Conservation (phyloP, 352 stramenopile genomes). For the Pythium dissotocum region DNA sequence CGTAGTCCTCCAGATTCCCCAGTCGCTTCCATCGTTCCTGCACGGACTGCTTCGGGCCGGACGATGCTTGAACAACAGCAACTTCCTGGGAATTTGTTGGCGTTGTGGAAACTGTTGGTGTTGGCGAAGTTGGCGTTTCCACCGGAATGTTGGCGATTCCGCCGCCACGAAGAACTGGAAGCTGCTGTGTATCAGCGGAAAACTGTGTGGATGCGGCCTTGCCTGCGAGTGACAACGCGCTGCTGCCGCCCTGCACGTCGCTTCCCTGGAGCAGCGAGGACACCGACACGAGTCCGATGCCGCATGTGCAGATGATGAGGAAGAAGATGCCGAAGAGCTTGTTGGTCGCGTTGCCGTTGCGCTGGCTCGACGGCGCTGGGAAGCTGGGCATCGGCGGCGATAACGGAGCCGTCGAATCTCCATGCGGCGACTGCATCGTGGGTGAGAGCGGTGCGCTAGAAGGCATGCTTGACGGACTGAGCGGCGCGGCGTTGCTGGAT, state of each 20-base stretch:
- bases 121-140: conserved; percentile 4
- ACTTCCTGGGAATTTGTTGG: neutral
- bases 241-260: neutral
- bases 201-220: conserved; percentile 17
- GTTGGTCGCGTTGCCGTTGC: conserved; percentile 14
- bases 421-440: neutral
- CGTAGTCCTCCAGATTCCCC: conserved; percentile 34
- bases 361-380: conserved; percentile 6
- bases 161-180: conserved; percentile 6
- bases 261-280: conserved; percentile 52
- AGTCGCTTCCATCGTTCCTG: conserved; percentile 24
- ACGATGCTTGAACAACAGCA: neutral
- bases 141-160: neutral
- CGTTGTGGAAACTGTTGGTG: conserved; percentile 2
- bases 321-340: conserved; percentile 33
- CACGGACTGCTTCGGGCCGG: conserved; percentile 6
- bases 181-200: conserved; percentile 3
- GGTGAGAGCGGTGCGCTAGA: conserved; percentile 10
- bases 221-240: neutral
- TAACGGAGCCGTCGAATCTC: neutral
- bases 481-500: conserved; percentile 9
- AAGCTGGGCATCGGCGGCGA: neutral
- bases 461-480: neutral
- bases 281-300: conserved; percentile 53
- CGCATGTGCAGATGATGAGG: conserved; percentile 55